phyloP scores from a whole-genome alignment of 176 grass and related monocot genomes.

The Lolium perenne region DNA sequence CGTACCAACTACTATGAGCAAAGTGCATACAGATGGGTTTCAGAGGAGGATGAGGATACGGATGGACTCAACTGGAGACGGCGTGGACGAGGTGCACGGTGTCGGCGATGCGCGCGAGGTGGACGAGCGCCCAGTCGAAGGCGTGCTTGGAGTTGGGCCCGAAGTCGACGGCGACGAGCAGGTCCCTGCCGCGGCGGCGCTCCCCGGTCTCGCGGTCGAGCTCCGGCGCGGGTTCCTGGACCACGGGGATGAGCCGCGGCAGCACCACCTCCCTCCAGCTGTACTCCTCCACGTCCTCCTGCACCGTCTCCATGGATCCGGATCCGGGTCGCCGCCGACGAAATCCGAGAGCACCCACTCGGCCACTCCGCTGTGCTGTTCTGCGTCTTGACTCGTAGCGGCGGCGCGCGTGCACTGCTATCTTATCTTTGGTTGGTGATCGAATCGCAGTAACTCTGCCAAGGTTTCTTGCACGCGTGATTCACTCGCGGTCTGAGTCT shows the following conservation, averaged over 20 bases:
- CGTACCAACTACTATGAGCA: background rate
- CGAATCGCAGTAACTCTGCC: background rate
- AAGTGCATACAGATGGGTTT: background rate
- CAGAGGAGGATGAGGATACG: background rate
- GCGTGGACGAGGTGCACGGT: slow-evolving; percentile 84
- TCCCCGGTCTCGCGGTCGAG: slow-evolving; percentile 87
- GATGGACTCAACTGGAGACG: slow-evolving; percentile 64
- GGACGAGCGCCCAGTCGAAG: slow-evolving; percentile 81
- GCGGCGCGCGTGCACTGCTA: background rate
- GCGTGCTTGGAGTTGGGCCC: slow-evolving; percentile 87
- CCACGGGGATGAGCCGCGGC: slow-evolving; percentile 73
- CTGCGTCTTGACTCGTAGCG: background rate
- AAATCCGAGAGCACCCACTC: background rate
- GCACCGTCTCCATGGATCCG: slow-evolving; percentile 63
- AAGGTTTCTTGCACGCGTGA: background rate
- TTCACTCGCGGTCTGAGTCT: background rate
- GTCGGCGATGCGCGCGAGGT: slow-evolving; percentile 83
- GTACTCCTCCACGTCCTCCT: slow-evolving; percentile 80
- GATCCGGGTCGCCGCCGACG: background rate
- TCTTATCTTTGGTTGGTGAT: background rate
- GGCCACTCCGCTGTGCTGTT: background rate
- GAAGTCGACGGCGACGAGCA: slow-evolving; percentile 86
- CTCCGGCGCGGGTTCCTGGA: slow-evolving; percentile 50
- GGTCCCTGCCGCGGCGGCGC: slow-evolving; percentile 73
- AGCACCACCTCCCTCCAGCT: slow-evolving; percentile 87